Base-by-base conservation (phyloP, 257 asterid species). In the Solanum chaucha region DNA sequence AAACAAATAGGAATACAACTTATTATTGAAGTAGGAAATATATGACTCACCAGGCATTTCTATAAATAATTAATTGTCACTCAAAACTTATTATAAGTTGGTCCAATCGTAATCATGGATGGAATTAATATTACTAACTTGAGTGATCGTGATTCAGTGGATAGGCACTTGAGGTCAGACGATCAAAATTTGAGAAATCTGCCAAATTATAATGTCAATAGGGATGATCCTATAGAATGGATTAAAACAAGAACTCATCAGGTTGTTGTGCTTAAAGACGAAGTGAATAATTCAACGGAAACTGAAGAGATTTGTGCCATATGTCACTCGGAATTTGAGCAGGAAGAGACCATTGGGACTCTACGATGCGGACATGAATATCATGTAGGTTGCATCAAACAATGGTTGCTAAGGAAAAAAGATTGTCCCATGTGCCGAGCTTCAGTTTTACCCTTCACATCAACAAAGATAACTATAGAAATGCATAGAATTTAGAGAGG, bases 221-320 rank as follows among this genome's bases (percentile, higher is more conserved):
- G 28, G 1, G 67, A 59, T 59, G 67, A 9, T 19, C 5, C 64
- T 7, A 14, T 55, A 17, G 64, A 55, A 15, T 55, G 59, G 8
- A 48, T 48, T 48, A 58, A 58, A 20, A 58, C 67, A 20, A 58
- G 26, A 58, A 58, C 11, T 58, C 67, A 20, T n/a, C 67, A 8
- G 22, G 26, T 58, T 58, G 12, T 58, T 58, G 12, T 20, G 8
- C 26, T 10, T 58, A 20, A 20, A 58, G 10, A 58, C 24, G 2
- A 46, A 46, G 55, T 13, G 15, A 46, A 46, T 46, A 46, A 46
- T 46, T 13, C 55, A 46, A 13, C 6, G 55, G 55, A 46, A 46
- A 13, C 12, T 20, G 61, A 87, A 73, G 89, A 41, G 17, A 84
- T 84, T 22, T 85, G 88, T 84, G 65, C n/a, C 10, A 73, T 84